These are phyloP conservation scores for Dactylellina drechsleri DNA, from an alignment of 2,329 filamentous ascomycete species.

Conservation along the genomic window DNA sequence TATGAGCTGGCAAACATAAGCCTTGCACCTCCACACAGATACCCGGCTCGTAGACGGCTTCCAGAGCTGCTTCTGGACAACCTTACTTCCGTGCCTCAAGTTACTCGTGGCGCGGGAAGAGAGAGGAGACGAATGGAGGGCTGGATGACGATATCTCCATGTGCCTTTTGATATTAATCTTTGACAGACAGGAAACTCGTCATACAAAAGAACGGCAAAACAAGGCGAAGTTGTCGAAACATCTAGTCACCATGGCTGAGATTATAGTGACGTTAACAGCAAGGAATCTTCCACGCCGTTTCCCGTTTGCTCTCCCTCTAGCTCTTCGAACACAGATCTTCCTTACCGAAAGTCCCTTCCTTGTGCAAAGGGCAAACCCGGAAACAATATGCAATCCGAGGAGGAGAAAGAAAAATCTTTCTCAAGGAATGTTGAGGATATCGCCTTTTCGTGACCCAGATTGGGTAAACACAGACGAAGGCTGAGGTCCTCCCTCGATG, in stretches of 20 bases:
- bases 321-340: constrained; percentile 9
- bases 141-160: constrained; percentile 53
- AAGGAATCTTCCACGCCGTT: constrained; percentile 32
- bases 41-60: constrained; percentile 37
- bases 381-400: constrained; percentile 6
- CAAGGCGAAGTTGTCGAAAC: constrained; percentile 33
- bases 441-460: constrained; percentile 37
- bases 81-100: constrained; percentile 55
- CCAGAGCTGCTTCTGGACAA: constrained; percentile 25
- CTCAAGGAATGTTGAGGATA: constrained; percentile 37
- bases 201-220: constrained; percentile 47
- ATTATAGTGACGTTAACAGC: constrained; percentile 53
- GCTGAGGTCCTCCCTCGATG: constrained; percentile 47
- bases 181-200: constrained; percentile 36
- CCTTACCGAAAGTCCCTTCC: constrained; percentile 15
- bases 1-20: constrained; percentile 55
- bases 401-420: constrained; percentile 16
- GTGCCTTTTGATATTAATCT: constrained; percentile 31
- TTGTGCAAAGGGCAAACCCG: constrained; percentile 51
- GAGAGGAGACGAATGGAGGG: constrained; percentile 39
- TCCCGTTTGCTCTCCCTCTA: constrained; percentile 21
- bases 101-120: constrained; percentile 55
- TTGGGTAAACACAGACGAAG: constrained; percentile 53
- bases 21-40: constrained; percentile 54
- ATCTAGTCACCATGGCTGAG: background rate